Conservation (phyloP, 2,329 filamentous ascomycete species). For the Pestalotiopsis fici region DNA sequence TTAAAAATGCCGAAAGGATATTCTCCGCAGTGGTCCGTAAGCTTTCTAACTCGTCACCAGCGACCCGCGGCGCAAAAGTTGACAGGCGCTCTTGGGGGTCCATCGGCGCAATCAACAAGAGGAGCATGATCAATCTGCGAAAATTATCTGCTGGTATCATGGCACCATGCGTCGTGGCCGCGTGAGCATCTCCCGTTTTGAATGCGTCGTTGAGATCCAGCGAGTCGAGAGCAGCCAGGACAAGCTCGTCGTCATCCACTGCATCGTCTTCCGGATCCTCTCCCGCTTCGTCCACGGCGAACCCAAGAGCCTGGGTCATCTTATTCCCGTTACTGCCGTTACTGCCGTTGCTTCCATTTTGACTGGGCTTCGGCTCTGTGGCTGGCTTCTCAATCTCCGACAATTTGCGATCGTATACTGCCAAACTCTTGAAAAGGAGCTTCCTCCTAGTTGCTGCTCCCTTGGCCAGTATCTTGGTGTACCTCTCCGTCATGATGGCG, state of each 20-base stretch:
- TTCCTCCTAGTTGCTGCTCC: conserved; percentile 60
- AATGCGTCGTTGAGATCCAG: conserved; percentile 66
- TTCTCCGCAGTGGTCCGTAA: conserved; percentile 64
- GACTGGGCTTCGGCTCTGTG: conserved; percentile 3
- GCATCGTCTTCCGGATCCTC: conserved; percentile 42
- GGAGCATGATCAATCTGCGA: conserved; percentile 68
- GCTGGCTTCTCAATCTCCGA: conserved; percentile 31
- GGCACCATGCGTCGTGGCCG: conserved; percentile 56
- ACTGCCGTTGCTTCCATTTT: no score
- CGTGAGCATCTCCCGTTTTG: conserved; percentile 47
- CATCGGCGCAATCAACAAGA: conserved; percentile 67
- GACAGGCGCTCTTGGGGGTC: conserved; percentile 66
- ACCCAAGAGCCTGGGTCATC: conserved; percentile 36
- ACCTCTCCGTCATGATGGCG: conserved; percentile 71
- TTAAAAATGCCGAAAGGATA: conserved; percentile 66
- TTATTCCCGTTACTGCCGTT: background rate
- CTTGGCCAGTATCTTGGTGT: conserved; percentile 61
- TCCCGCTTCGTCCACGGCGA: conserved; percentile 45
- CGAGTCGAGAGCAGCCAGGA: conserved; percentile 68
- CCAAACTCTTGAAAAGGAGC: conserved; percentile 70
- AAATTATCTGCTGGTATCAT: conserved; percentile 76
- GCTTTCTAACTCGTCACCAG: conserved; percentile 56
- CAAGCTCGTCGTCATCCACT: conserved; percentile 61
- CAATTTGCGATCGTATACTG: conserved; percentile 66
- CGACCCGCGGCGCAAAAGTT: conserved; percentile 57